These are phyloP conservation scores for Zymoseptoria tritici DNA, from an alignment of 2,329 filamentous ascomycete genomes.

Conservation along the genomic window DNA sequence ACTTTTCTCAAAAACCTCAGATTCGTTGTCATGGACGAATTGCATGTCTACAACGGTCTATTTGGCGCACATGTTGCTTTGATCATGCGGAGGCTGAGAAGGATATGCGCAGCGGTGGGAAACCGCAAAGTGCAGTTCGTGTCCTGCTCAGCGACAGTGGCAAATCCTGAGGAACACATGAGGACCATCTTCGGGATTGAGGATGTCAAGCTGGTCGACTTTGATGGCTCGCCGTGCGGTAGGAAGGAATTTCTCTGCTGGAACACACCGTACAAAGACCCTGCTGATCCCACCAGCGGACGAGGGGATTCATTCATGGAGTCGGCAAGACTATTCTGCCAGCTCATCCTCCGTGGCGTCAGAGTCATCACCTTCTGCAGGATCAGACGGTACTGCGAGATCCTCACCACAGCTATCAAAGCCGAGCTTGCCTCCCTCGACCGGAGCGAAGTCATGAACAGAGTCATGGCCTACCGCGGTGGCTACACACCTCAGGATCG, in stretches of 20 bases:
- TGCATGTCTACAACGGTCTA: conserved; percentile 93
- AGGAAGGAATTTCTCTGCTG: conserved; percentile 94
- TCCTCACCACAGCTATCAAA: conserved; percentile 71
- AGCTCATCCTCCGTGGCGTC: conserved; percentile 79
- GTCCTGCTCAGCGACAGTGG: conserved; percentile 92
- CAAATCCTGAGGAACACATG: conserved; percentile 88
- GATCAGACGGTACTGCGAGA: conserved; percentile 81
- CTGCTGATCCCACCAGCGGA: conserved; percentile 76
- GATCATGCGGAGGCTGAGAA: conserved; percentile 81
- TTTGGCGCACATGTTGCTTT: conserved; percentile 91
- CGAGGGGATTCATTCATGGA: conserved; percentile 76
- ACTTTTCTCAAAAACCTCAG: conserved; percentile 80
- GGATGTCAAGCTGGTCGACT: conserved; percentile 73
- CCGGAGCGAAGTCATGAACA: conserved; percentile 62
- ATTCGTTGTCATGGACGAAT: conserved; percentile 76
- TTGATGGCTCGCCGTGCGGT: conserved; percentile 86
- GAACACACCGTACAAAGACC: conserved; percentile 94
- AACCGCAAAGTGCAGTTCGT: conserved; percentile 83
- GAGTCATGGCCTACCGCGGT: conserved; percentile 92
- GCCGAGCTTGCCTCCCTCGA: conserved; percentile 67
- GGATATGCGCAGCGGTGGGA: conserved; percentile 83
- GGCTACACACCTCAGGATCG: conserved; percentile 91
- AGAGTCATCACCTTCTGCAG: conserved; percentile 89
- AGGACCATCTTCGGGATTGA: conserved; percentile 86
- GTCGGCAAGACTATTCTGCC: conserved; percentile 83